Evolutionary conservation across 305 asterid species (phyloP).

Genomic region (Rubia tinctorum): DNA sequence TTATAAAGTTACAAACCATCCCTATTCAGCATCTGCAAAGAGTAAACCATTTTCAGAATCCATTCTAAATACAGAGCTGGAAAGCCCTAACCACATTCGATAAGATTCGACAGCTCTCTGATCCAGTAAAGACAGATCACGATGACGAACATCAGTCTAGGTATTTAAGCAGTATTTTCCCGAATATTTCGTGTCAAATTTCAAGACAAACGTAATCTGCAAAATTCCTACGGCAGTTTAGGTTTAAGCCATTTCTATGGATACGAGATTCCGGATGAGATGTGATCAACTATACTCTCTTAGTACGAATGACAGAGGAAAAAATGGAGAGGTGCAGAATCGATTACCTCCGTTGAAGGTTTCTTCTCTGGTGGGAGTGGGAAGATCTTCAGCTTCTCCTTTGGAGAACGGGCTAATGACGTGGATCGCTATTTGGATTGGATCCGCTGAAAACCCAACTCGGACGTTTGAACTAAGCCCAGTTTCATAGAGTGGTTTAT

Average conservation of each 20-base stretch:
- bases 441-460: neutral
- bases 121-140: neutral
- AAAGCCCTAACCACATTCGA: neutral
- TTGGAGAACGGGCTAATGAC: neutral
- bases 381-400: neutral
- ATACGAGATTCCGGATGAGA: too few relatives aligned
- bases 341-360: neutral
- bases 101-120: neutral
- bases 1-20: neutral
- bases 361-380: conserved; percentile 1
- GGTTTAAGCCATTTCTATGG: neutral
- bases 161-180: neutral
- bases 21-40: too few relatives aligned
- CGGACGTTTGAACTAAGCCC: too few relatives aligned
- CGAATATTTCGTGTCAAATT: neutral
- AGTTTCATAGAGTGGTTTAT: too few relatives aligned
- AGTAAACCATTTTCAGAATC: neutral
- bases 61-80: too few relatives aligned
- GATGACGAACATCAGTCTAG: neutral
- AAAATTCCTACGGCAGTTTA: neutral
- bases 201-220: neutral
- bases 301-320: neutral
- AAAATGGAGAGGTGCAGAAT: neutral
- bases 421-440: neutral
- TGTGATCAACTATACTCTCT: neutral